phyloP scores from a whole-genome alignment of 1,284 basidiomycete species.

The Rhodotorula sp. region DNA sequence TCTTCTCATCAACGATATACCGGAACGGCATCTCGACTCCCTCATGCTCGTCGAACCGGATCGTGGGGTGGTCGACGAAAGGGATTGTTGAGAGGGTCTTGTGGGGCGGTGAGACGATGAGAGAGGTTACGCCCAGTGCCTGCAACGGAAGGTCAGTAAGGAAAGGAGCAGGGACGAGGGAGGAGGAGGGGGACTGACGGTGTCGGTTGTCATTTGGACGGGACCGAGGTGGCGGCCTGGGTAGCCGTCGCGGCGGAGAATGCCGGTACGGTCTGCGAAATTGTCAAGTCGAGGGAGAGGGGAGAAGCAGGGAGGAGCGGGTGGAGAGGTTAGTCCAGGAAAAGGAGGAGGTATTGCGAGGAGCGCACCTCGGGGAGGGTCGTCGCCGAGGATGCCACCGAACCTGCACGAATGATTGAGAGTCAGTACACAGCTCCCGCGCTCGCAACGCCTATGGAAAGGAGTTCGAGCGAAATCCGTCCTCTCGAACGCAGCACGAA shows the following conservation, averaged over 20 bases:
- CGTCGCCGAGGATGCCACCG: constrained; percentile 64
- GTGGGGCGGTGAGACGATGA: constrained; percentile 70
- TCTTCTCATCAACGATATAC: constrained; percentile 51
- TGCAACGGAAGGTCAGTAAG: neutral
- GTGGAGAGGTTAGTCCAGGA: neutral
- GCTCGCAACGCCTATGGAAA: too few species aligned
- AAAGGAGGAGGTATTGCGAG: neutral
- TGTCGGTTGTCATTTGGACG: constrained; percentile 82
- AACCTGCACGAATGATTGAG: constrained; percentile 20
- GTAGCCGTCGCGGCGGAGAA: constrained; percentile 81
- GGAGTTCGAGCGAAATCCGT: neutral
- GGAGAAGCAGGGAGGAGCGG: too few species aligned
- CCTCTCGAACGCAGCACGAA: too few species aligned
- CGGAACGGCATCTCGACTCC: constrained; percentile 63
- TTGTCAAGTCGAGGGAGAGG: constrained; percentile 34
- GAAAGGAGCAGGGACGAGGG: neutral
- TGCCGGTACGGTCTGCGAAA: constrained; percentile 60
- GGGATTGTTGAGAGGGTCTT: constrained; percentile 66
- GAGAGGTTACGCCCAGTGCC: constrained; percentile 87
- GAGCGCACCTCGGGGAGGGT: constrained; percentile 71
- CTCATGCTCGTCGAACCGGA: constrained; percentile 74
- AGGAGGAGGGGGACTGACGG: constrained; percentile 46
- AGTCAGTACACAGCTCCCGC: neutral
- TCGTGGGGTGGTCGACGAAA: constrained; percentile 78
- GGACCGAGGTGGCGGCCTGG: constrained; percentile 74